Percentiles rank a stretch among this genome's conserved stretches.
Conservation (phyloP, 306 rosid genomes). For the Lablab purpureus region DNA sequence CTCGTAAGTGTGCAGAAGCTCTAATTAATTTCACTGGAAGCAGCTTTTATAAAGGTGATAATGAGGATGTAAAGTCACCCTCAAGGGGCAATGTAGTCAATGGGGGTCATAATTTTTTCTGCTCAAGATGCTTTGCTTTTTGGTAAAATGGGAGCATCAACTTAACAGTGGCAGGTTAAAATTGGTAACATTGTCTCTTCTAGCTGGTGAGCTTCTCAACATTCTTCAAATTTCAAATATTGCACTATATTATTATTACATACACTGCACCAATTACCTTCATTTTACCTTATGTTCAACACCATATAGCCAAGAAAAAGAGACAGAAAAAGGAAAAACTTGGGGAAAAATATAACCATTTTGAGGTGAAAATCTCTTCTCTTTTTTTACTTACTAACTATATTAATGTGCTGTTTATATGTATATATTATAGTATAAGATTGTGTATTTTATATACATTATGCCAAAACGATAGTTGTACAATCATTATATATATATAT, state of each 20-base stretch:
- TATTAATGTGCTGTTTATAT: no score
- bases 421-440: no score
- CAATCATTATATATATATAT: background rate
- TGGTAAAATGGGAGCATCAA: conserved; percentile 75
- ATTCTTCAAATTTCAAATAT: conserved; percentile 19
- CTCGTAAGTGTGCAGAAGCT: conserved; percentile 40
- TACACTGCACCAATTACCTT: conserved; percentile 19
- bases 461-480: conserved; percentile 1
- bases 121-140: conserved; percentile 71
- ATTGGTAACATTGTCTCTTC: conserved; percentile 61
- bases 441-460: background rate
- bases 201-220: conserved; percentile 43
- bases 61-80: conserved; percentile 84
- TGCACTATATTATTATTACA: background rate
- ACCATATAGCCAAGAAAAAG: no score
- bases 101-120: conserved; percentile 55
- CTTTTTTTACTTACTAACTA: no score
- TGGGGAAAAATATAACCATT: no score
- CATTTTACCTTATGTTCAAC: conserved; percentile 38
- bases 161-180: conserved; percentile 57
- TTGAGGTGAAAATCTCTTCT: no score
- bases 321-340: no score
- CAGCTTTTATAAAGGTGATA: conserved; percentile 91
- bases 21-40: conserved; percentile 61
- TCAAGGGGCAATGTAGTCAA: conserved; percentile 87